A percentile compares a stretch with the other conserved stretches of the same genome.
Conservation (phyloP, 192 early-diverging fungal species). For the Umbelopsis vinacea region DNA sequence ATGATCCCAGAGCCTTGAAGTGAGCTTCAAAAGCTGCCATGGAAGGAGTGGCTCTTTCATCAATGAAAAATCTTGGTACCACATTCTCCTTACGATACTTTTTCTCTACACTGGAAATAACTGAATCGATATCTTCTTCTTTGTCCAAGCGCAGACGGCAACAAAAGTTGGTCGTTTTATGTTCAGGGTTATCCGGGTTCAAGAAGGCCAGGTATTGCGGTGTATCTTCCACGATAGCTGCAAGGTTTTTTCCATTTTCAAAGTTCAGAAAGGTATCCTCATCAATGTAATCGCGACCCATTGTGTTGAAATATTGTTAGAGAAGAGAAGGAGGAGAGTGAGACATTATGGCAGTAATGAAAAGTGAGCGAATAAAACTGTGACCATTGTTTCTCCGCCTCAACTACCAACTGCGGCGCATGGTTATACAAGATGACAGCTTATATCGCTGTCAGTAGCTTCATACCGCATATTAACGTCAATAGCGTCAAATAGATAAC, state of each 20-base stretch:
- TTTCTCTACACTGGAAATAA: neutral
- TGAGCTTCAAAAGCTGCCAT: slow-evolving; percentile 6
- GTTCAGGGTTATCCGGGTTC: neutral
- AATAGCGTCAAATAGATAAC: no score
- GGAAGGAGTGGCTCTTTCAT: neutral
- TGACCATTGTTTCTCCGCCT: no score
- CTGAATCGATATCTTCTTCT: neutral
- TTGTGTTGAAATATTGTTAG: neutral
- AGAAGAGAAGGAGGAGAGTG: neutral
- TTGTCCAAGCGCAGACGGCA: slow-evolving; percentile 1
- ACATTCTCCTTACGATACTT: slow-evolving; percentile 1
- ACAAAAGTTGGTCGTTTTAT: neutral
- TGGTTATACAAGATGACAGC: no score
- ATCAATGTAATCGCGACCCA: neutral
- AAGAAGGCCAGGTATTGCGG: neutral
- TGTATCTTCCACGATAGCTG: neutral
- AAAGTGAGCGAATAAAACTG: neutral
- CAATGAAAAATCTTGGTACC: neutral
- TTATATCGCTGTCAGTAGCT: no score
- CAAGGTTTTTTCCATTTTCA: neutral
- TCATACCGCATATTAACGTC: no score
- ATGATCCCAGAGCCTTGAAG: slow-evolving; percentile 1
- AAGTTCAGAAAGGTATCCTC: neutral
- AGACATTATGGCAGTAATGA: neutral
- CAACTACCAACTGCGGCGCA: no score